Conservation (phyloP, 73 alveolate genomes). For the Urostyla sp. region DNA sequence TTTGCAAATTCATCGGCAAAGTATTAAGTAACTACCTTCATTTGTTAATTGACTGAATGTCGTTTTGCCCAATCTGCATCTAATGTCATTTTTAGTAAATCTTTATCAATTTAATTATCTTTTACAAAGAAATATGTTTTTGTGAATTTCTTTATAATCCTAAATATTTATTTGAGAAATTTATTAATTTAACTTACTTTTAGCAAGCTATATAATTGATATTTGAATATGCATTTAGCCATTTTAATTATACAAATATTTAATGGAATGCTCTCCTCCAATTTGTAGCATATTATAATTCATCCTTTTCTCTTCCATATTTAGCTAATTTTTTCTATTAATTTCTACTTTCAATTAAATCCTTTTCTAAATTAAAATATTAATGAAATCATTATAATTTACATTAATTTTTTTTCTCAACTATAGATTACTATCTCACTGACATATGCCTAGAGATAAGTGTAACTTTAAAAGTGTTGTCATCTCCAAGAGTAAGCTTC, state of each 20-base stretch:
- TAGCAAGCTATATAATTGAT: slow-evolving; percentile 46
- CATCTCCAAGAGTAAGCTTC: no score
- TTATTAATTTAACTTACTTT: neutral
- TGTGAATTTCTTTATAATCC: slow-evolving; percentile 26
- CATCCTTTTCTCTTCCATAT: slow-evolving; percentile 15
- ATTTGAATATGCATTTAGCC: slow-evolving; percentile 58
- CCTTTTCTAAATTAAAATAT: no score
- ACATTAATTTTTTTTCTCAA: no score
- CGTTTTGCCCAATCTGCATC: neutral
- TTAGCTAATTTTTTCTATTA: neutral
- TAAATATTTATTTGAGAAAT: neutral
- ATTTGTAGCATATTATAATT: slow-evolving; percentile 45
- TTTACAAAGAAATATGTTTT: slow-evolving; percentile 18
- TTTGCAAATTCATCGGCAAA: slow-evolving; percentile 5
- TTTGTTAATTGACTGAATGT: neutral
- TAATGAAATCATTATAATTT: no score
- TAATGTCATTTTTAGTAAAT: neutral
- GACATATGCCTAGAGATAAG: no score
- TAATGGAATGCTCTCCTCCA: slow-evolving; percentile 60
- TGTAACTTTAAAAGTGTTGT: no score
- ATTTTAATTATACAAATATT: neutral
- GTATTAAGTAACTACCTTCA: neutral
- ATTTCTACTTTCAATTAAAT: neutral
- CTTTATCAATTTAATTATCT: slow-evolving; percentile 43
- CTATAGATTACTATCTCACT: no score